Evolutionary conservation across 2,329 filamentous ascomycete species (phyloP), one percentile per base, ranked within the genome.

Genomic region (Hypoxylon sp.): DNA sequence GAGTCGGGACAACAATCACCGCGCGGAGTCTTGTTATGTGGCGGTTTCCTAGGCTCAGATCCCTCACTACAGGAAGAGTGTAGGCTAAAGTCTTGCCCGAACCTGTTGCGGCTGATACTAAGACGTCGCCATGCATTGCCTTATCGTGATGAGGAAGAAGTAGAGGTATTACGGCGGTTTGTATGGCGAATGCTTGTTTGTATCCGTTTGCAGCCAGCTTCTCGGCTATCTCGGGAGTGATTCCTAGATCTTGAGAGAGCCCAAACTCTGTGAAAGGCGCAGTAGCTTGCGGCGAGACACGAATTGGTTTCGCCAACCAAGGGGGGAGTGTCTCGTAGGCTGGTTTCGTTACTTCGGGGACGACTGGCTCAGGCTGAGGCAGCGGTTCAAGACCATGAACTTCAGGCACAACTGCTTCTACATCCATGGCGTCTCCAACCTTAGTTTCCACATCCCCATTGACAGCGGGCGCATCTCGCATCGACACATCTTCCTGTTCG

Each of bases 21-120:
- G 91, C 94, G 41, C 92, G 87, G 7, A 99, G 81, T 60, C 87
- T 87, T 0, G 91, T 92, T 28, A 71, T 10, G 89, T 85, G 21
- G 82, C 81, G 72, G 48, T 72, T 76, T 13, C 86, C 86, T 32
- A 87, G 83, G 71, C 91, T 90, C 52, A 99, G 82, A 55, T 91
- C 90, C 49, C 93, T 89, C 3, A 97, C 86, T 64, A 99, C 89
- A 0, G 96, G 96, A 2, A 99, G 82, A 0, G 95, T 88, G 75
- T 99, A 99, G 0, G 95, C 92, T 14, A 99, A 80, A 0, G 96
- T 99, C 78, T 99, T 99, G 62, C 96, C 96, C 0, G 96, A 98
- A 7, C 96, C 96, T 0, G 96, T 99, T 1, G 95, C 92, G 0
- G 97, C 96, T 6, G 94, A 96, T 2, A 99, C 90, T 48, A 97